These are phyloP conservation scores for Plasmodium gallinaceum DNA, from an alignment of 169 alveolate genomes.

Conservation along the genomic window DNA sequence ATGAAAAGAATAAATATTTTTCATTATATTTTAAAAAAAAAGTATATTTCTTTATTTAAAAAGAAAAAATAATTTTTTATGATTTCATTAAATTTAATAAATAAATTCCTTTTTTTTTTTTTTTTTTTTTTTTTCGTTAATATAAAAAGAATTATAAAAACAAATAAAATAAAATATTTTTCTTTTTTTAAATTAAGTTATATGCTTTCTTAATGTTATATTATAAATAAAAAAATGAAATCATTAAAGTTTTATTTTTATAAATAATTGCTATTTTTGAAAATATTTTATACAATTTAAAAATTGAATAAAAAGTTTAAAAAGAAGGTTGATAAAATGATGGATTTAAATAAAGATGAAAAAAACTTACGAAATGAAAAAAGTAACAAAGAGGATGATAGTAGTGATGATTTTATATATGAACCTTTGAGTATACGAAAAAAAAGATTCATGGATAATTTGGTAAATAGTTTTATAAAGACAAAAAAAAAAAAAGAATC, in stretches of 20 bases:
- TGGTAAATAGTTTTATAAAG: constrained; percentile 63
- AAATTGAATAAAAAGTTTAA: no score
- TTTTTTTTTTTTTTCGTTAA: background rate
- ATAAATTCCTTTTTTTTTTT: background rate
- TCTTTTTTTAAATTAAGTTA: no score
- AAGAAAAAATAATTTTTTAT: background rate
- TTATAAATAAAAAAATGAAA: no score
- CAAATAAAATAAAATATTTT: background rate
- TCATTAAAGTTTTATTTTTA: background rate
- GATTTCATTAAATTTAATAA: no score
- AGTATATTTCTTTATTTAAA: no score
- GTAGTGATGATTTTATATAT: constrained; percentile 40
- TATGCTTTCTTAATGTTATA: no score
- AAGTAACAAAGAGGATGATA: background rate
- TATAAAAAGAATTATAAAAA: background rate
- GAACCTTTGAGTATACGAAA: constrained; percentile 63
- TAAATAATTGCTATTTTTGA: background rate
- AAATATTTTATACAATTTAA: no score
- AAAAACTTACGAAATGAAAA: background rate
- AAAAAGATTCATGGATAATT: constrained; percentile 56
- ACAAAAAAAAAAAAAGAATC: constrained; percentile 52
- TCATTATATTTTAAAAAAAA: background rate
- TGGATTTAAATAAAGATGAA: constrained; percentile 28
- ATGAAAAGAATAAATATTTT: background rate
- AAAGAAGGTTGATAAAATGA: constrained; percentile 16